Percentiles rank a stretch among this genome's conserved stretches.
phyloP scores from a whole-genome alignment of 768 basidiomycete genomes.

The Suillus cothurnatus region DNA sequence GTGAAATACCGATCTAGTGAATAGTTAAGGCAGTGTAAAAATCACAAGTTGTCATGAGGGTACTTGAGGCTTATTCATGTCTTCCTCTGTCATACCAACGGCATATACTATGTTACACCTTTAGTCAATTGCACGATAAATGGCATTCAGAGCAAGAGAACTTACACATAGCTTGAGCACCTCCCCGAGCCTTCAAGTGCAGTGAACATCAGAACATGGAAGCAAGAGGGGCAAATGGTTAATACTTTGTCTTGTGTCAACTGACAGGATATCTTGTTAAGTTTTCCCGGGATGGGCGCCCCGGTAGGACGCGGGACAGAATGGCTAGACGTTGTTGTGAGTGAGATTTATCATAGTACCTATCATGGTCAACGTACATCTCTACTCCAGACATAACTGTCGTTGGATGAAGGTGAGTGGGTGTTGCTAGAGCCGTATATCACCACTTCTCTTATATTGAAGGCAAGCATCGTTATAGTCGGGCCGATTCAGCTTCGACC shows the following conservation, averaged over 20 bases:
- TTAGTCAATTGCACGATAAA: not conserved
- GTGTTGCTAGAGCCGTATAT: not conserved
- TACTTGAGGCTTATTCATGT: constrained; percentile 87
- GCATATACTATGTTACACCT: constrained; percentile 57
- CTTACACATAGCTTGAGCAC: constrained; percentile 87
- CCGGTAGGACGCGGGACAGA: constrained; percentile 24
- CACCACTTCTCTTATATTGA: constrained; percentile 19
- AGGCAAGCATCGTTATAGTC: constrained; percentile 3
- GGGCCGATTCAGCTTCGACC: constrained; percentile 13
- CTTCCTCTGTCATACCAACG: constrained; percentile 72
- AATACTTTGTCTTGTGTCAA: constrained; percentile 77
- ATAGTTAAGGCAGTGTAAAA: constrained; percentile 9
- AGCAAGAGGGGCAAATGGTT: constrained; percentile 2
- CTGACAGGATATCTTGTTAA: constrained; percentile 77
- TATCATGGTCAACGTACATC: constrained; percentile 44
- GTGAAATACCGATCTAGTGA: constrained; percentile 79
- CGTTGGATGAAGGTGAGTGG: not conserved
- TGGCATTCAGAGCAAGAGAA: constrained; percentile 8
- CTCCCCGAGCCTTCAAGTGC: constrained; percentile 54
- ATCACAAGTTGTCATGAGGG: constrained; percentile 7
- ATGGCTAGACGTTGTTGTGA: constrained; percentile 16
- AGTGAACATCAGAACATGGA: constrained; percentile 1
- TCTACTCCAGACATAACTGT: constrained; percentile 58
- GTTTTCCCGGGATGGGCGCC: constrained; percentile 40
- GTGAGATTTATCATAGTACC: constrained; percentile 9